Base-by-base conservation (phyloP, 1,284 basidiomycete genomes). In the Somion occarium region DNA sequence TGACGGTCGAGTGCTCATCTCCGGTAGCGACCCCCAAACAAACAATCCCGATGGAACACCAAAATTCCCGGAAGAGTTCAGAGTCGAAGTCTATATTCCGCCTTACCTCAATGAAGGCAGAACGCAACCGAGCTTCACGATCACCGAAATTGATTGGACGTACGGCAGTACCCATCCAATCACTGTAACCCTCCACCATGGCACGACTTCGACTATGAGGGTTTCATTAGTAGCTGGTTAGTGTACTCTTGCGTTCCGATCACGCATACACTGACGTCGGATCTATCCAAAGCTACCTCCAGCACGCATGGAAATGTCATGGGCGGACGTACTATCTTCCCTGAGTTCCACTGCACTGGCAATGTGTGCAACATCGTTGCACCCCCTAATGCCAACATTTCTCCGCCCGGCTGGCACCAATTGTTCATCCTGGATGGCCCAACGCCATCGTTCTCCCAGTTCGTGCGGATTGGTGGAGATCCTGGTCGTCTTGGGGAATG, bases 301-400 rank as follows among this genome's bases (percentile, higher is more conserved):
- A 85, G 81, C 55, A 88, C 85, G 0, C 86, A 89, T 58, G 86
- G 85, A n/a, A 88, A 87, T 58, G 70, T 78, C 2, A 87, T 88
- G 83, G 85, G 84, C 3, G 73, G 76, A 3, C 73, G 86, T 44
- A 83, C 80, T 0, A 69, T 88, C 55, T 88, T 88, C 73, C 87
- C 85, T 1, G 74, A 67, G 3, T 83, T 87, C 64, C 69, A 71
- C 0, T 88, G 87, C 66, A 48, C 65, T 2, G 83, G 83, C 3
- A 82, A 72, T 44, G 74, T 73, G 4, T 87, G 87, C 56, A 81
- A 76, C 0, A 78, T 91, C 60, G 79, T 74, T 2, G 85, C 83
- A 0, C 88, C 88, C 3, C 85, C 85, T 0, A 81, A 83, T 55
- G 67, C 75, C n/a, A 69, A 72, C 55, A 70, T 90, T 23, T 81